phyloP scores from a whole-genome alignment of 1,139 yeast genomes.

The Suhomyces yuchorum region DNA sequence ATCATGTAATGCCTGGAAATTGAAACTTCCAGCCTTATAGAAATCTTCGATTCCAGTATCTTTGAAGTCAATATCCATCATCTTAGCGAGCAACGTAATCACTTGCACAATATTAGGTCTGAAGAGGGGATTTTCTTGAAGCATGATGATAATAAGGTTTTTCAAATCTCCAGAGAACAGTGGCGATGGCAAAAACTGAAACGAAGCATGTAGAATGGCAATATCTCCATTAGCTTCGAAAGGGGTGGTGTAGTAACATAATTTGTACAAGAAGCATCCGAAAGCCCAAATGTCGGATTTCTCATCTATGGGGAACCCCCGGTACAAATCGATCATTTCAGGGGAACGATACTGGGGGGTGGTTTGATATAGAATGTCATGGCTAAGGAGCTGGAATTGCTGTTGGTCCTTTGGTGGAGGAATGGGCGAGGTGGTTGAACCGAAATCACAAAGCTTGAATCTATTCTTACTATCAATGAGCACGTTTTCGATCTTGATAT shows the following conservation, averaged over 20 bases:
- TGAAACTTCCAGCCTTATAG: slow-evolving; percentile 42
- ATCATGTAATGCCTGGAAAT: slow-evolving; percentile 49
- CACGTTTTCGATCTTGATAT: slow-evolving; percentile 78
- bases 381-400: slow-evolving; percentile 60
- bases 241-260: slow-evolving; percentile 81
- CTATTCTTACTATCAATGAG: slow-evolving; percentile 56
- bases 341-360: slow-evolving; percentile 85
- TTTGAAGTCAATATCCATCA: slow-evolving; percentile 34
- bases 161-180: slow-evolving; percentile 62
- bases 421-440: slow-evolving; percentile 64
- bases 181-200: slow-evolving; percentile 59
- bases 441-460: slow-evolving; percentile 77
- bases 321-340: slow-evolving; percentile 74
- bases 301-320: slow-evolving; percentile 70
- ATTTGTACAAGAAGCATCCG: slow-evolving; percentile 74
- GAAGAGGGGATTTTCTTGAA: slow-evolving; percentile 75
- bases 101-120: slow-evolving; percentile 87
- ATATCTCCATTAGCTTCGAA: slow-evolving; percentile 75
- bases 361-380: slow-evolving; percentile 72
- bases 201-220: slow-evolving; percentile 69
- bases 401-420: slow-evolving; percentile 67
- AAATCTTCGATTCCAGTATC: slow-evolving; percentile 38
- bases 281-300: slow-evolving; percentile 84
- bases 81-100: slow-evolving; percentile 37
- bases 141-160: slow-evolving; percentile 74